Base-by-base conservation (phyloP, 2,329 filamentous ascomycete genomes). In the Tolypocladium album region DNA sequence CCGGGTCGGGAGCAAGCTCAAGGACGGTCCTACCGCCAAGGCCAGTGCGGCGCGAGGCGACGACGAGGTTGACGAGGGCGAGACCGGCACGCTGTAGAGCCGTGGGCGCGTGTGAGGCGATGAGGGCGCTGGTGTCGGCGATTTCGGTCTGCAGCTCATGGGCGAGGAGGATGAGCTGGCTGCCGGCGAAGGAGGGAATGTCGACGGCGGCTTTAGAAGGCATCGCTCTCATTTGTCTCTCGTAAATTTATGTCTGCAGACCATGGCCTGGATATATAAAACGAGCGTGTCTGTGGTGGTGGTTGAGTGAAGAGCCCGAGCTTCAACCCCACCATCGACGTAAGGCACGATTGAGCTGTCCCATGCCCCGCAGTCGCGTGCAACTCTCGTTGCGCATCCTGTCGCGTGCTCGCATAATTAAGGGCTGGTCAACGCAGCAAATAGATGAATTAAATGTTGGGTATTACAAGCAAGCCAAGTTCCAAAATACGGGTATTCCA, bases 11-110 rank as follows among this genome's bases (percentile, higher is more conserved):
- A 20, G 77, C 76, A 1, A 99, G 84, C 72, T 97, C 92, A 4
- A 97, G 77, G 1, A 99, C 88, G 0, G 90, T 91, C 64, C 91
- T 89, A n/a, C 94, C 94, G 20, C 92, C 94, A 43, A 97, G 79
- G 0, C 94, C 94, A 0, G 94, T 99, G 38, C 92, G 87, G 70
- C 89, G 89, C 22, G 88, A 87, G 13, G 82, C 78, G 40, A 96
- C 77, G 39, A 83, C 77, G 11, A 97, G 83, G 72, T 92, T 93
- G 20, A 86, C 84, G 67, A 94, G 79, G 39, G 90, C 90, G 47
- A 91, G 80, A n/a, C 90, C 90, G 7, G 88, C 88, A 61, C 88
- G 85, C 69, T 90, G 84, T 15, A 95, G 84, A 1, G 83, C 79
- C 0, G 82, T 76, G 5, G 90, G 90, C 56, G 86, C 85, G 71